phyloP scores from a whole-genome alignment of 495 filamentous ascomycete genomes.

The Aspergillus ostianus region DNA sequence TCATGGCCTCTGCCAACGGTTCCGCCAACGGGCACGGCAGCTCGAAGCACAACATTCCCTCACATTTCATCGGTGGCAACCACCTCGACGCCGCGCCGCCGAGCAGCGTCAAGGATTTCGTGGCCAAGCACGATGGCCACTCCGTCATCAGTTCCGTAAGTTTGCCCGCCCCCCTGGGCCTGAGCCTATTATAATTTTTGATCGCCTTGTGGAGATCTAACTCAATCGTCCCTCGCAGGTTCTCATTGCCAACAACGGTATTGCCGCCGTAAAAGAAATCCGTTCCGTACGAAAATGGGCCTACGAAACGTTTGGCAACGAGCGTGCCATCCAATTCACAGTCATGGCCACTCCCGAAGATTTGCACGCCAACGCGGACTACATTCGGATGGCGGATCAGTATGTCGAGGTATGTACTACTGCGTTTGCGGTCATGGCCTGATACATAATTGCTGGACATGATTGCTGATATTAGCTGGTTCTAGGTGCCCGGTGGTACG shows the following conservation, averaged over 20 bases:
- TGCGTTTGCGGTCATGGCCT: not conserved
- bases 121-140: conserved; percentile 84
- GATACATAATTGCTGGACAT: not conserved
- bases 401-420: conserved; percentile 80
- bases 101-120: conserved; percentile 90
- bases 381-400: conserved; percentile 99
- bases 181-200: not conserved
- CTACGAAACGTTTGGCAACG: conserved; percentile 98
- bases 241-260: conserved; percentile 99
- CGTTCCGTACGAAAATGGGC: conserved; percentile 99
- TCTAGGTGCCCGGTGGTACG: conserved; percentile 84
- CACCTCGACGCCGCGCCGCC: conserved; percentile 73
- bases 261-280: conserved; percentile 98
- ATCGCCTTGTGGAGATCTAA: not conserved
- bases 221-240: conserved; percentile 48
- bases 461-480: conserved; percentile 18
- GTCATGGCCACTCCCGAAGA: conserved; percentile 99
- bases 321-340: conserved; percentile 97
- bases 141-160: conserved; percentile 96
- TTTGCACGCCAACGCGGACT: conserved; percentile 95
- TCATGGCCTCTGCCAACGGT: conserved; percentile 42
- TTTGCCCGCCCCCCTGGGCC: not conserved
- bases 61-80: conserved; percentile 97
- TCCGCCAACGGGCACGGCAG: conserved; percentile 53
- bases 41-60: conserved; percentile 72